Evolutionary conservation across 2,329 filamentous ascomycete species (phyloP), one percentile per base, ranked within the genome.

Genomic region (Lanzia echinophila): DNA sequence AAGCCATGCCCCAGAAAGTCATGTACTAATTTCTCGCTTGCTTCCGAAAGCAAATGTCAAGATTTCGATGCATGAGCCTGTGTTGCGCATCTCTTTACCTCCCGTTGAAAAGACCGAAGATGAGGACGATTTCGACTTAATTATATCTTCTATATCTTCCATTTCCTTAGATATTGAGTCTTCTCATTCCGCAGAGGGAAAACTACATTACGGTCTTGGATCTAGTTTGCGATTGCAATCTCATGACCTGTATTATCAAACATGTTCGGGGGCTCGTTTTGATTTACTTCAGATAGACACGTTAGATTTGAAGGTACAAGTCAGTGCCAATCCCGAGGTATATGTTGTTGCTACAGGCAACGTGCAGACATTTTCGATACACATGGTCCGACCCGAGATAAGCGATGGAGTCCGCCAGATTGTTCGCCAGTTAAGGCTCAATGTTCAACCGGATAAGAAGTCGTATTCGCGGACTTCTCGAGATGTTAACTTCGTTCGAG

Each of bases 1-100:
- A 69, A 17, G 70, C 72, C n/a, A 69, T 68, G 45, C 71, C 76
- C 55, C 76, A 75, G 60, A 77, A 75, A 72, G 67, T 33, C 80
- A 90, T 61, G 78, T 83, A 51, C 74, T 99, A 33, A 86, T 99
- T 31, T 96, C 92, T 13, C 83, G 89, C n/a, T 79, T 97, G 3
- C 75, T 99, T 8, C 94, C 94, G 1, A 97, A 97, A 72, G 88
- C 92, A 0, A 95, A 81, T 64, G 87, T 97, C 69, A 99, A 97
- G 67, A 84, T 97, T 39, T 96, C 94, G 0, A 87, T 99, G 71
- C 94, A 99, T 65, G 94, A 99, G 68, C 94, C 94, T 1, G 95
- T 99, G 15, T 69, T 97, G 58, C 84, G 95, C 62, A 91, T 99
- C 59, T 84, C 91, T 7, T 75, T 99, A 4, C 91, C 91, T 5